These are phyloP conservation scores for Carnegiea gigantea DNA, from an alignment of 179 eudicot species.

Conservation along the genomic window DNA sequence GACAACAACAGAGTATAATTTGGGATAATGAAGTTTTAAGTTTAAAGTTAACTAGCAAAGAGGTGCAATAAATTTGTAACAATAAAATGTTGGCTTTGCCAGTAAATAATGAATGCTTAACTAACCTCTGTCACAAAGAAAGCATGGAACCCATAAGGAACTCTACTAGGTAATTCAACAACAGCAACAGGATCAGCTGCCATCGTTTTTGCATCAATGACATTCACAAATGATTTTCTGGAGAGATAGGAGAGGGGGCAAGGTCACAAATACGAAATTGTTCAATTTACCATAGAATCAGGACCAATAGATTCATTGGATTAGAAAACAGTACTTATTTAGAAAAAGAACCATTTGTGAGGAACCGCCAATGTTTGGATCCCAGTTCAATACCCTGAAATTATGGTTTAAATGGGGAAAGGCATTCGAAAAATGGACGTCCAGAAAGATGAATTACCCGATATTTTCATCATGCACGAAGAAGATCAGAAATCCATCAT, in stretches of 20 bases:
- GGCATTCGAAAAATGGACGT: background rate
- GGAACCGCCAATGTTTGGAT: background rate
- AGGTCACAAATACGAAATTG: slow-evolving; percentile 10
- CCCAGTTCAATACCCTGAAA: background rate
- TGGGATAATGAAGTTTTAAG: background rate
- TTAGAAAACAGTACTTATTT: background rate
- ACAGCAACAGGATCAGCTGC: slow-evolving; percentile 90
- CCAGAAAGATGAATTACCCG: slow-evolving; percentile 44
- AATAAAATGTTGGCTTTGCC: background rate
- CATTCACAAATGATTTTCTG: slow-evolving; percentile 80
- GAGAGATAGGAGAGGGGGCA: background rate
- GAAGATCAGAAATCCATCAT: slow-evolving; percentile 91
- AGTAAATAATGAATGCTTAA: background rate
- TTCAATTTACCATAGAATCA: background rate
- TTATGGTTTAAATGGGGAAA: background rate
- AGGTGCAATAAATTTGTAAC: background rate
- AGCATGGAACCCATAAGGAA: slow-evolving; percentile 96
- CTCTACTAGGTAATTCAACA: slow-evolving; percentile 80
- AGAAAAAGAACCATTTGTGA: background rate
- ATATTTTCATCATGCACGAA: slow-evolving; percentile 82
- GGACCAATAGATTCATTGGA: background rate
- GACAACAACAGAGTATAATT: too few species aligned
- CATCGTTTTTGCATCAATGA: slow-evolving; percentile 92
- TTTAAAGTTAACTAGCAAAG: background rate
- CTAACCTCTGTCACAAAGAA: slow-evolving; percentile 91